These are phyloP conservation scores for Cylindrodendrum hubeiense DNA, from an alignment of 2,329 filamentous ascomycete genomes.

Conservation along the genomic window DNA sequence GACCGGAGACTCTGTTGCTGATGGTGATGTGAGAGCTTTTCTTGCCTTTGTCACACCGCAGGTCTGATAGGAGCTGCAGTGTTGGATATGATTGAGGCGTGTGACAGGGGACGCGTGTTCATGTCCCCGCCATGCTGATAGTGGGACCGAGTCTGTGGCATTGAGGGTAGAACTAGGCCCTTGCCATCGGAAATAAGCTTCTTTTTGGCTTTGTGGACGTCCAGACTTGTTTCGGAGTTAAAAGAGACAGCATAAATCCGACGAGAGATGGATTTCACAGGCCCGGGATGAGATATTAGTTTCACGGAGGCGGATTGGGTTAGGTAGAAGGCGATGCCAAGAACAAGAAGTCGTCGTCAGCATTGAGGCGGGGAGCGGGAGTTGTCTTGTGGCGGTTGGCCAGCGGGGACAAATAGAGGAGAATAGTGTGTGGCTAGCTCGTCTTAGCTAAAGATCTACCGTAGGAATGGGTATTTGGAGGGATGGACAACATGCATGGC, in stretches of 20 bases:
- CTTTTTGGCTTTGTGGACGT: conserved; percentile 12
- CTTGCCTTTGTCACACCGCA: not conserved
- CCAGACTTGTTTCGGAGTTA: conserved; percentile 2
- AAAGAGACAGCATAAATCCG: not conserved
- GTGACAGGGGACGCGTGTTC: conserved; percentile 21
- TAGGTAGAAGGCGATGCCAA: not conserved
- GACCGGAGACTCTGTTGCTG: not conserved
- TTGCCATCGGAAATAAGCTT: conserved; percentile 14
- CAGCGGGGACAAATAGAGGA: not conserved
- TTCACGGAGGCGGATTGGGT: not conserved
- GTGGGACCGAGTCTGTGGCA: not conserved
- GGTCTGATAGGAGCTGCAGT: not conserved
- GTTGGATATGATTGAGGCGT: not conserved
- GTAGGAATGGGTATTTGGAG: not conserved
- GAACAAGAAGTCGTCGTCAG: conserved; percentile 7
- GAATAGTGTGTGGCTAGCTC: not conserved
- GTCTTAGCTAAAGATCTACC: conserved; percentile 2
- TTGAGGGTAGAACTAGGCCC: not conserved
- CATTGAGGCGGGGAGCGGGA: not conserved
- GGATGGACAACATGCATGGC: not conserved
- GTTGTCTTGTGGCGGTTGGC: not conserved
- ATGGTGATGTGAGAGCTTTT: not conserved
- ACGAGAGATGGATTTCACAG: not conserved
- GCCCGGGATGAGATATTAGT: not conserved
- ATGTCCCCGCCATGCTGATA: not conserved